These are phyloP conservation scores for Chlamydomonas asymmetrica DNA, from an alignment of 139 green algal genomes.

Conservation along the genomic window DNA sequence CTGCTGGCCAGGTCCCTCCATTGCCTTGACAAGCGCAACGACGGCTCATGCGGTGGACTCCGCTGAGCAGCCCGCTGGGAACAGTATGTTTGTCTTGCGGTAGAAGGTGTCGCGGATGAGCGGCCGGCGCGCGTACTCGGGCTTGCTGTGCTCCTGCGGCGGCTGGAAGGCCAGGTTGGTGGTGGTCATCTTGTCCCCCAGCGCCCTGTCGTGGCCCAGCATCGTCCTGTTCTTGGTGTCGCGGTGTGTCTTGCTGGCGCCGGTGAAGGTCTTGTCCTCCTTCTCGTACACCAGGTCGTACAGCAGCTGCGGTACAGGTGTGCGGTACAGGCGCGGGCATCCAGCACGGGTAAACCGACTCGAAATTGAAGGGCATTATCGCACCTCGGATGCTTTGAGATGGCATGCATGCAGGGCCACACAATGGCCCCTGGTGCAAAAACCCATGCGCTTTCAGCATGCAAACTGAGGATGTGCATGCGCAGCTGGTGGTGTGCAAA, in stretches of 20 bases:
- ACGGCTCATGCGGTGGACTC: slow-evolving; percentile 32
- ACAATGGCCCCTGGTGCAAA: too few relatives aligned
- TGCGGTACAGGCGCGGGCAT: neutral
- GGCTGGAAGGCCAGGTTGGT: slow-evolving; percentile 46
- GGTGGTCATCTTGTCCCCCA: slow-evolving; percentile 55
- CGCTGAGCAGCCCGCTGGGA: slow-evolving; percentile 52
- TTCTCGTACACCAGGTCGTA: slow-evolving; percentile 84
- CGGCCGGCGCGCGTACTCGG: slow-evolving; percentile 69
- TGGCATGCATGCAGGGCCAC: neutral
- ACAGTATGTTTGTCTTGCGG: slow-evolving; percentile 70
- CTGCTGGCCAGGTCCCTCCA: too few relatives aligned
- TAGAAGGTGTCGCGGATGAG: slow-evolving; percentile 81
- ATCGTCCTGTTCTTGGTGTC: slow-evolving; percentile 80
- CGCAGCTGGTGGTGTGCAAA: too few relatives aligned
- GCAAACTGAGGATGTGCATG: too few relatives aligned
- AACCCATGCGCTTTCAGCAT: too few relatives aligned
- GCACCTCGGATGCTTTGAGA: neutral
- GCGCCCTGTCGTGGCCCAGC: slow-evolving; percentile 56
- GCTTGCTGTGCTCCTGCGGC: slow-evolving; percentile 65
- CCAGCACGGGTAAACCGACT: neutral
- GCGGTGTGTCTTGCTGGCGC: slow-evolving; percentile 56
- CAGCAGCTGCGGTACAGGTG: slow-evolving; percentile 48
- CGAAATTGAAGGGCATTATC: neutral
- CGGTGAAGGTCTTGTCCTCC: slow-evolving; percentile 50
- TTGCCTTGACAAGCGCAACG: too few relatives aligned